A percentile compares a stretch with the other conserved stretches of the same genome.
Evolutionary conservation across 495 filamentous ascomycete genomes (phyloP).

Genomic region (Aspergillus campestris): DNA sequence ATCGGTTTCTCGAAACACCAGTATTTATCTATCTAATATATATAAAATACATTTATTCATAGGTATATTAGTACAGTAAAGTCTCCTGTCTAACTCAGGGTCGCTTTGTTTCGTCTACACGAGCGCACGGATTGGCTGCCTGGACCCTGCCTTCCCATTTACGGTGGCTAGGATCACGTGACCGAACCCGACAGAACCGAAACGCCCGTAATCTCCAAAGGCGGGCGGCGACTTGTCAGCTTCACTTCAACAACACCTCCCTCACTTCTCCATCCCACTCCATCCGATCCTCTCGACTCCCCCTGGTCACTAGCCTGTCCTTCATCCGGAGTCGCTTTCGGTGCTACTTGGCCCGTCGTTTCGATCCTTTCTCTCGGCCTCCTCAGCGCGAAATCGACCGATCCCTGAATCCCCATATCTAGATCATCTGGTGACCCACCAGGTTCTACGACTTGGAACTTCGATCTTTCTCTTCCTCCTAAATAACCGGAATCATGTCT

Average conservation of each 20-base stretch:
- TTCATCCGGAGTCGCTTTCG: too few relatives aligned
- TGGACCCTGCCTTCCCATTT: too few relatives aligned
- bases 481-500: conserved; percentile 48
- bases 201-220: conserved; percentile 16
- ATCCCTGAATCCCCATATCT: conserved; percentile 7
- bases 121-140: too few relatives aligned
- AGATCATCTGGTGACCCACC: conserved; percentile 15
- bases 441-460: conserved; percentile 5
- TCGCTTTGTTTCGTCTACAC: too few relatives aligned
- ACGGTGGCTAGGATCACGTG: conserved; percentile 16
- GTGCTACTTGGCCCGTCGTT: not conserved
- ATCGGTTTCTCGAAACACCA: too few relatives aligned
- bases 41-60: too few relatives aligned
- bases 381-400: conserved; percentile 7
- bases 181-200: conserved; percentile 20
- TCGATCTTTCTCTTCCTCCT: conserved; percentile 11
- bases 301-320: not conserved
- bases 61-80: too few relatives aligned
- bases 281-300: not conserved
- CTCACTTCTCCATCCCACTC: conserved; percentile 6
- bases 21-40: too few relatives aligned
- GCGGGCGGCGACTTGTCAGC: conserved; percentile 31
- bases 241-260: conserved; percentile 18
- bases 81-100: too few relatives aligned
- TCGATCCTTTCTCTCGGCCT: conserved; percentile 3